Percentiles rank a stretch among this genome's conserved stretches.
Evolutionary conservation across 441 rosid genomes (phyloP).

Genomic region (Hypseocharis bilobata): DNA sequence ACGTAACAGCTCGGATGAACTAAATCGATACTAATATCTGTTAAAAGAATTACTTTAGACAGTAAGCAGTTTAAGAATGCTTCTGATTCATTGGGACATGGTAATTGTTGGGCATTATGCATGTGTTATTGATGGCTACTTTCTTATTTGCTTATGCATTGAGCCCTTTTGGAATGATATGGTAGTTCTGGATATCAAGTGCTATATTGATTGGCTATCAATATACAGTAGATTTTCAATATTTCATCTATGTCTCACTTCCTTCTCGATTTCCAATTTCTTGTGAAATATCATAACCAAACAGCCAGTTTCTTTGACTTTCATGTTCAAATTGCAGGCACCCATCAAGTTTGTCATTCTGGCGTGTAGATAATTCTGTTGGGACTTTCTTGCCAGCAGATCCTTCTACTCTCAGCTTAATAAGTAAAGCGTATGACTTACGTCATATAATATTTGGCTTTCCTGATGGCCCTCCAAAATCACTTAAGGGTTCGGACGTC

Average conservation of each 20-base stretch:
- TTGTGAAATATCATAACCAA: not conserved
- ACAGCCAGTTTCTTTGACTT: not conserved
- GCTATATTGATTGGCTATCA: not conserved
- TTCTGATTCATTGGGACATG: not conserved
- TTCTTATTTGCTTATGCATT: not conserved
- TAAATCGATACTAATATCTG: not conserved
- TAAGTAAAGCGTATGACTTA: conserved; percentile 66
- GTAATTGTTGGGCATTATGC: not conserved
- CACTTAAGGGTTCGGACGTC: conserved; percentile 30
- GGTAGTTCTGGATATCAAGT: not conserved
- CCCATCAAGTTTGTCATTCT: conserved; percentile 59
- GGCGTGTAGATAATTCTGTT: conserved; percentile 84
- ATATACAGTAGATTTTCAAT: not conserved
- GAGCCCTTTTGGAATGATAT: not conserved
- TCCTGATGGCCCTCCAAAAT: conserved; percentile 36
- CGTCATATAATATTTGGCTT: conserved; percentile 55
- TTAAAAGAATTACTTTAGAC: not conserved
- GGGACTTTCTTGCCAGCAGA: conserved; percentile 86
- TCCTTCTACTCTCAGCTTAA: conserved; percentile 38
- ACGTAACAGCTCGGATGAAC: not conserved
- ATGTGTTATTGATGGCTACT: not conserved
- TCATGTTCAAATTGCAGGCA: conserved; percentile 37
- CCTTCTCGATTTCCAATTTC: not conserved
- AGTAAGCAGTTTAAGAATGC: not conserved
- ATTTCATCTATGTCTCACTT: not conserved